Base-by-base conservation (phyloP, 2,329 filamentous ascomycete genomes). In the Xylariaceae sp. region DNA sequence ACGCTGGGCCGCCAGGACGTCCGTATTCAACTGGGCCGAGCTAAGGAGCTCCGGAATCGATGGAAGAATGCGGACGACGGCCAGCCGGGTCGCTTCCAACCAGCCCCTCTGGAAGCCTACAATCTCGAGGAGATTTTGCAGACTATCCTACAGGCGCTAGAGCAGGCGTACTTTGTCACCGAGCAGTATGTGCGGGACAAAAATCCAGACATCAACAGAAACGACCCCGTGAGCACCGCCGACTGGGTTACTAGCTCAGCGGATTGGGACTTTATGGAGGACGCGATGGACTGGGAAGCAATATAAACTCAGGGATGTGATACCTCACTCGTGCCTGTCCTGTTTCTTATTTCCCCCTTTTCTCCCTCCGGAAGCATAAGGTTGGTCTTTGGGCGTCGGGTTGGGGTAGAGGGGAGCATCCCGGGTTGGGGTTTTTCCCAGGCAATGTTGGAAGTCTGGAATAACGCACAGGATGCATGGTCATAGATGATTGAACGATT, bases 11-110 rank as follows among this genome's bases (percentile, higher is more conserved):
- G 36, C 1, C 73, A 73, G 0, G 67, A 73, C 3, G 76, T 80
- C 4, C 66, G 71, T 9, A 62, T 65, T n/a, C 74, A 81, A 37
- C 66, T 88, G 3, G 69, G 69, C 36, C 66, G 75, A 38, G 83
- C 83, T 1, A 87, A 87, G 55, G 80, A 84, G 47, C 69, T 85
- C 40, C 67, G 83, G 2, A 87, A 87, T 49, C 67, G 76, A 8
- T 87, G 83, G 83, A 87, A 87, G 61, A 75, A 80, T 38, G 79
- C 74, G 0, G 76, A 79, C 26, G 69, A 74, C 30, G 34, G 15
- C 18, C 39, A 47, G n/a, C 27, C 38, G 0, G 18, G 24, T 3
- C 46, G 34, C 15, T 44, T 42, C 12, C 36, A 31, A 31, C 58
- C 54, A 15, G 55, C 60, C 11, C 67, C 69, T 15, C 62, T 86